These are phyloP conservation scores for Amphichorda felina DNA, from an alignment of 2,329 filamentous ascomycete genomes.

Conservation along the genomic window DNA sequence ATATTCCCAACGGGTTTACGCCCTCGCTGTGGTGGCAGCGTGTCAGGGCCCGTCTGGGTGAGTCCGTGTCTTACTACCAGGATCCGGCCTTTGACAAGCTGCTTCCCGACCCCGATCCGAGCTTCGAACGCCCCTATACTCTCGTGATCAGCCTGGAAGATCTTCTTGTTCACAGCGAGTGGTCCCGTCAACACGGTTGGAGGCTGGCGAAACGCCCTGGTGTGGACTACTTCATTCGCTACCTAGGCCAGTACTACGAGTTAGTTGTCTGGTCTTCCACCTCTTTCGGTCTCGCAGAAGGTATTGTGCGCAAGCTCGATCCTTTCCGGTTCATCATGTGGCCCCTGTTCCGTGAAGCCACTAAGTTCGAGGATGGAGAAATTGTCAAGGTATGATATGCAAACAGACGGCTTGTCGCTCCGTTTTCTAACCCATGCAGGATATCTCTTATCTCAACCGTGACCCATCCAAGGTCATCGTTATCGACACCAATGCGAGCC, in stretches of 20 bases:
- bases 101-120: conserved; percentile 69
- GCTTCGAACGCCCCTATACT: conserved; percentile 78
- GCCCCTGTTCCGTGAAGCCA: conserved; percentile 93
- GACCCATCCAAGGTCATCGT: conserved; percentile 93
- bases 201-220: conserved; percentile 89
- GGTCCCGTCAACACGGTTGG: conserved; percentile 91
- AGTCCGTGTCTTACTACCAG: conserved; percentile 83
- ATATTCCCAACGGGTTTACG: conserved; percentile 72
- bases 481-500: conserved; percentile 72
- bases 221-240: conserved; percentile 93
- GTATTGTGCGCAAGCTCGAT: conserved; percentile 84
- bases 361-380: conserved; percentile 89
- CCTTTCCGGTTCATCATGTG: conserved; percentile 92
- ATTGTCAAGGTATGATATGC: conserved; percentile 74
- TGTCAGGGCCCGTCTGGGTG: conserved; percentile 59
- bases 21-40: conserved; percentile 69
- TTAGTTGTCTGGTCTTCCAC: conserved; percentile 90
- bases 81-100: conserved; percentile 93
- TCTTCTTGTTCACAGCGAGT: conserved; percentile 87
- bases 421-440: too few species aligned
- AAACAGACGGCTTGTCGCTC: not conserved
- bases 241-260: conserved; percentile 96
- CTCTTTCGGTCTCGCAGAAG: conserved; percentile 73
- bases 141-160: conserved; percentile 89
- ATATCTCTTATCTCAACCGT: conserved; percentile 94